Evolutionary conservation across 2,329 filamentous ascomycete species (phyloP).

Genomic region (Neospermospora avenae): DNA sequence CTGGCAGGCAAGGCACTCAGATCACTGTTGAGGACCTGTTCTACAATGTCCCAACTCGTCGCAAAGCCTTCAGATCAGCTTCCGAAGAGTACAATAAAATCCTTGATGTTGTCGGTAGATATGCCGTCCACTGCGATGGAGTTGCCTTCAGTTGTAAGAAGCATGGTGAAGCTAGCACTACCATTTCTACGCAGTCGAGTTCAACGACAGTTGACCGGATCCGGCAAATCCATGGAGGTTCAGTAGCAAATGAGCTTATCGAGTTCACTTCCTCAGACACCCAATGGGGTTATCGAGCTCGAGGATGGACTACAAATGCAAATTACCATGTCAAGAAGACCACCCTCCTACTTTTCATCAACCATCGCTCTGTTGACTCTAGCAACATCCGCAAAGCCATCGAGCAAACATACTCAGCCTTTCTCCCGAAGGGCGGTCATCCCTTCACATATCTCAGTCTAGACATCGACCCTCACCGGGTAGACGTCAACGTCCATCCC

Average conservation of each 20-base stretch:
- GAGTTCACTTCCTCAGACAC: constrained; percentile 68
- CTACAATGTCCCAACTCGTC: constrained; percentile 88
- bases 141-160: constrained; percentile 98
- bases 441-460: constrained; percentile 91
- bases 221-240: constrained; percentile 80
- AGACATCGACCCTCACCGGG: constrained; percentile 85
- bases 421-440: constrained; percentile 89
- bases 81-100: constrained; percentile 98
- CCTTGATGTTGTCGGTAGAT: constrained; percentile 87
- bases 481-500: constrained; percentile 97
- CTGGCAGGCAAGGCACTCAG: constrained; percentile 85
- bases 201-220: constrained; percentile 79
- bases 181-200: constrained; percentile 72
- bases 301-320: constrained; percentile 82
- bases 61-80: constrained; percentile 83
- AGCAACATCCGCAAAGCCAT: constrained; percentile 82
- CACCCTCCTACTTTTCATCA: constrained; percentile 87
- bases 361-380: constrained; percentile 91
- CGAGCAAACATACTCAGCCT: constrained; percentile 83
- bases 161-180: constrained; percentile 80
- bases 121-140: constrained; percentile 86
- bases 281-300: constrained; percentile 79
- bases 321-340: constrained; percentile 95
- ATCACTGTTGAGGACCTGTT: constrained; percentile 97
- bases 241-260: constrained; percentile 84